These are phyloP conservation scores for Trichoderma citrinoviride DNA, from an alignment of 2,329 filamentous ascomycete genomes.

Conservation along the genomic window DNA sequence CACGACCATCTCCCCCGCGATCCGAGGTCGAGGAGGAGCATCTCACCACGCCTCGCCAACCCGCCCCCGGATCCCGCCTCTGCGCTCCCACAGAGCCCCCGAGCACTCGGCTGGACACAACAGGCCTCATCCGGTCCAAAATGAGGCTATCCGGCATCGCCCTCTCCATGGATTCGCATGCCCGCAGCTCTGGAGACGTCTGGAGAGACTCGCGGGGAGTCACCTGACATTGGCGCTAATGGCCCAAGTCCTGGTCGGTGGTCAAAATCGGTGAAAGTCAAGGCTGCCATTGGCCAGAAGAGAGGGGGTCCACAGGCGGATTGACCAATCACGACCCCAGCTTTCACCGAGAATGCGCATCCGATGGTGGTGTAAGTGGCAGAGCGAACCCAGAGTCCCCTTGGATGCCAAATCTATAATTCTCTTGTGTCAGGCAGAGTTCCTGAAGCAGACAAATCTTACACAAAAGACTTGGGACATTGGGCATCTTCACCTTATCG, in stretches of 20 bases:
- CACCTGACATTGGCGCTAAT: constrained; percentile 26
- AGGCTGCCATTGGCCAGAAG: constrained; percentile 33
- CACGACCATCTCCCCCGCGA: not conserved
- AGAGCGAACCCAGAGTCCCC: constrained; percentile 34
- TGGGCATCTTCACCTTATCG: constrained; percentile 43
- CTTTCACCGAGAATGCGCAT: constrained; percentile 34
- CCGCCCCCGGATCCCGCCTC: not conserved
- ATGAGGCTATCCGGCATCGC: constrained; percentile 6
- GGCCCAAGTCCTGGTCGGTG: constrained; percentile 9
- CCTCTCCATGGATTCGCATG: constrained; percentile 19
- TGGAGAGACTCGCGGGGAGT: constrained; percentile 23
- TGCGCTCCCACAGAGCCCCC: not conserved
- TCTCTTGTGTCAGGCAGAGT: constrained; percentile 39
- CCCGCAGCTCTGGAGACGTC: constrained; percentile 15
- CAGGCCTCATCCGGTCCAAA: constrained; percentile 7
- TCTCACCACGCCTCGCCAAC: not conserved
- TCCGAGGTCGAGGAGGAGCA: constrained; percentile 4
- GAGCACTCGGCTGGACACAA: not conserved
- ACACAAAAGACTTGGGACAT: constrained; percentile 40
- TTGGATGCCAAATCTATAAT: constrained; percentile 41
- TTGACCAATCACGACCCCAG: constrained; percentile 33
- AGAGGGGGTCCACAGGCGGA: constrained; percentile 23
- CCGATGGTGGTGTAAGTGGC: constrained; percentile 41
- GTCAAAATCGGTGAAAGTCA: constrained; percentile 35
- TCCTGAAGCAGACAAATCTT: constrained; percentile 40